A percentile compares a stretch with the other conserved stretches of the same genome.
phyloP scores from a whole-genome alignment of 345 rosid species.

The Eucalyptus regnans region DNA sequence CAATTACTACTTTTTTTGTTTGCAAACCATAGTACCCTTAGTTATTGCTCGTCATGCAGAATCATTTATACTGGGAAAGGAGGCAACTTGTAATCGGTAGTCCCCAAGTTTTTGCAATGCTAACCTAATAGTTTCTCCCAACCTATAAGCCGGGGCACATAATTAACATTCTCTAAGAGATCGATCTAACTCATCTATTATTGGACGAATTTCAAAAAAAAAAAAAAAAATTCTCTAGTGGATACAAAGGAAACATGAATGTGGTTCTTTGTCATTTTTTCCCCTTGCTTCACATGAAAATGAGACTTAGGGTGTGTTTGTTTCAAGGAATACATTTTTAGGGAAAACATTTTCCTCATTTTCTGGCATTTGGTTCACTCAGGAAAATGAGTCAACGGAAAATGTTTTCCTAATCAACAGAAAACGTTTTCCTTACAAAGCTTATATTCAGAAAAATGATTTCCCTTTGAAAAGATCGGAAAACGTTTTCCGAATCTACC shows the following conservation, averaged over 20 bases:
- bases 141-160: background rate
- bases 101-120: background rate
- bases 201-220: background rate
- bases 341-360: no score
- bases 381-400: no score
- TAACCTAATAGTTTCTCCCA: background rate
- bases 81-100: background rate
- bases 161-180: background rate
- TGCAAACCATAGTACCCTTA: background rate
- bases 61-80: background rate
- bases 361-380: no score
- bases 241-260: background rate
- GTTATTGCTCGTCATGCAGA: background rate
- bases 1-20: background rate
- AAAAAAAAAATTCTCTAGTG: background rate
- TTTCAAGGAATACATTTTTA: no score
- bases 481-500: no score
- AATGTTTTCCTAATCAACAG: no score
- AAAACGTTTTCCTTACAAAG: no score
- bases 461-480: no score
- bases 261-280: background rate
- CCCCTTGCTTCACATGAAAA: background rate
- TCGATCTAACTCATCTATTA: background rate
- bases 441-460: no score
- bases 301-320: background rate